Base-by-base conservation (phyloP, 1,139 yeast species). In the Candida frijolesensis region DNA sequence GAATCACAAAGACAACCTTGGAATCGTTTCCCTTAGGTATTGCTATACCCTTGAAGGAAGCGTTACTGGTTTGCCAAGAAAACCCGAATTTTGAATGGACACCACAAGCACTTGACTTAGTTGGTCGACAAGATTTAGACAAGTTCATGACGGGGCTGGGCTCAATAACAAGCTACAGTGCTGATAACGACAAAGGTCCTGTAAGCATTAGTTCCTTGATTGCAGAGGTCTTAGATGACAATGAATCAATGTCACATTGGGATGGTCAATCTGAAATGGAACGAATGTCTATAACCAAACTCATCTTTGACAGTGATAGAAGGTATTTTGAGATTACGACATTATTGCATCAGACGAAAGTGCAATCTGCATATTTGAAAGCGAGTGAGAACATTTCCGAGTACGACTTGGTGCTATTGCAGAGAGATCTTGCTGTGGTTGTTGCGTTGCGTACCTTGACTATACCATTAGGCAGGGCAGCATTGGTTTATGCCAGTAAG, bases 11-110 rank as follows among this genome's bases (percentile, higher is more conserved):
- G 25, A 65, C 72, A 3, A 84, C 80, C 47, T 65, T 90, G 22
- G 89, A 88, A 45, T 81, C 90, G 0, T 87, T 78, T 57, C 97
- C 97, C 0, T 70, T 84, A 3, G 96, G 96, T 0, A 72, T 90
- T 1, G 68, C 79, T 29, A 68, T 87, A 3, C 91, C 95, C 0
- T 67, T 90, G 46, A 82, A 81, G 54, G 87, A 84, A 54, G 79
- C 84, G 1, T 67, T 87, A 29, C 74, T 79, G 60, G 68, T 66
- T 34, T 80, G 89, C 54, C 90, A 85, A 60, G 80, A 80, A 44
- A 69, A 71, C 25, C 78, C 88, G 0, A 75, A 80, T 0, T 72
- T 79, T 43, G 78, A 79, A 44, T 78, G 84, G 79, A 69, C 73
- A 1, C 58, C 63, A 7, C 65, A 74, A n/a, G 79, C 83, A 14